Conservation (phyloP, 2,329 filamentous ascomycete genomes). For the Alternaria arborescens region DNA sequence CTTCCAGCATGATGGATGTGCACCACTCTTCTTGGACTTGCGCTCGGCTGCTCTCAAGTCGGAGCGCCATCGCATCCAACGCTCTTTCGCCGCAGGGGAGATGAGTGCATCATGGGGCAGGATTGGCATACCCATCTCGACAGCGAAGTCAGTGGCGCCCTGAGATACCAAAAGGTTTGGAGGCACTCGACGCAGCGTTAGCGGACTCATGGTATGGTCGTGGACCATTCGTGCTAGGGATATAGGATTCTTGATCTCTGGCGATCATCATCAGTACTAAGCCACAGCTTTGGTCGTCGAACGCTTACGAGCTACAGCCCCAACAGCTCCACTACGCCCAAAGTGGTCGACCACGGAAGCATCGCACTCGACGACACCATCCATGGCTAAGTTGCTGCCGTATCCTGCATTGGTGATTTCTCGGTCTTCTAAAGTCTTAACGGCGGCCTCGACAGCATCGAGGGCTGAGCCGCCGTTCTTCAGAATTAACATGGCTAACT, state of each 20-base stretch:
- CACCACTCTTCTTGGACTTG: conserved; percentile 49
- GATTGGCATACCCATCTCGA: conserved; percentile 76
- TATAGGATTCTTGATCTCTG: conserved; percentile 93
- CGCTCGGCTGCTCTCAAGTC: conserved; percentile 73
- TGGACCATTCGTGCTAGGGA: conserved; percentile 84
- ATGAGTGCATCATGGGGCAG: conserved; percentile 79
- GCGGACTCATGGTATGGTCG: conserved; percentile 75
- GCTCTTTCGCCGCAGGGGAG: conserved; percentile 79
- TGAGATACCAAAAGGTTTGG: conserved; percentile 89
- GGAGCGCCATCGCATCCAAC: conserved; percentile 77
- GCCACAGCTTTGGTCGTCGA: neutral
- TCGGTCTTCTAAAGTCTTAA: conserved; percentile 87
- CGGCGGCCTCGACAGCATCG: conserved; percentile 88
- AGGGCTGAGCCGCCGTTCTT: conserved; percentile 80
- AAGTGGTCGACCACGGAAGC: conserved; percentile 91
- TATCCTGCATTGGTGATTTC: conserved; percentile 97
- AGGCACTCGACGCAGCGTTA: conserved; percentile 88
- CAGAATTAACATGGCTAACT: conserved; percentile 81
- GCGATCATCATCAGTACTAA: conserved; percentile 25
- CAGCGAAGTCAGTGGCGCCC: conserved; percentile 87
- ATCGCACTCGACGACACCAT: conserved; percentile 93
- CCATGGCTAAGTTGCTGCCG: conserved; percentile 91
- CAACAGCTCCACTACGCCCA: conserved; percentile 91
- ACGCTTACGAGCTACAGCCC: conserved; percentile 83
- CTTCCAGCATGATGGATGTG: conserved; percentile 40